A percentile compares a stretch with the other conserved stretches of the same genome.
Conservation (phyloP, 1,284 basidiomycete species). For the Prillingera fragicola region DNA sequence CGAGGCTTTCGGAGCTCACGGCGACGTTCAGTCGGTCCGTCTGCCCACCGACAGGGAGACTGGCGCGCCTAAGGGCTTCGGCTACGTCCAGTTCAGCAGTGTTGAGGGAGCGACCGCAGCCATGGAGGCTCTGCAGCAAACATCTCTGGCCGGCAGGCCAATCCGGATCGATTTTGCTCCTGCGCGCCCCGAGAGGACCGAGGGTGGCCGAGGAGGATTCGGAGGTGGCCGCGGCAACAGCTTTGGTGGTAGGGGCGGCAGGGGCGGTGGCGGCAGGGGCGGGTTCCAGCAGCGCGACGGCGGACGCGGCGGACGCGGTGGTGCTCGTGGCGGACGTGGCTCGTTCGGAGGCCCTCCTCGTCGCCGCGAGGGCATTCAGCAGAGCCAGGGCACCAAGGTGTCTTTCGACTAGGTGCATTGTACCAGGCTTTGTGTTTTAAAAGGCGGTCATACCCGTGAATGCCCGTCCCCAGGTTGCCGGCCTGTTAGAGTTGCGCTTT, state of each 20-base stretch:
- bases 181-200: slow-evolving; percentile 63
- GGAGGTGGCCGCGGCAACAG: slow-evolving; percentile 29
- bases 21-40: slow-evolving; percentile 80
- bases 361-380: slow-evolving; percentile 68
- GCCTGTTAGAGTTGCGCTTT: no score
- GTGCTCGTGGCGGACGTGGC: slow-evolving; percentile 63
- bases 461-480: no score
- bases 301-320: slow-evolving; percentile 50
- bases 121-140: slow-evolving; percentile 61
- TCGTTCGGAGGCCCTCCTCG: no score
- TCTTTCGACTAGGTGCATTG: slow-evolving; percentile 62
- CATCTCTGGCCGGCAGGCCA: slow-evolving; percentile 74
- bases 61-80: slow-evolving; percentile 90
- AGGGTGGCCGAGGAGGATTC: slow-evolving; percentile 40
- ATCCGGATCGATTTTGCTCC: slow-evolving; percentile 86
- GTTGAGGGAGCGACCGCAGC: slow-evolving; percentile 78
- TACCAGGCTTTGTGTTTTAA: no score
- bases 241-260: slow-evolving; percentile 37
- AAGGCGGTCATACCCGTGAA: no score
- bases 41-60: slow-evolving; percentile 90
- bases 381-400: slow-evolving; percentile 73
- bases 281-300: slow-evolving; percentile 52
- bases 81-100: slow-evolving; percentile 88
- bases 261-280: slow-evolving; percentile 34
- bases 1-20: slow-evolving; percentile 86